Percentiles rank a stretch among this genome's conserved stretches.
Conservation (phyloP, 164 flowering plant species). For the Vitis riparia region DNA sequence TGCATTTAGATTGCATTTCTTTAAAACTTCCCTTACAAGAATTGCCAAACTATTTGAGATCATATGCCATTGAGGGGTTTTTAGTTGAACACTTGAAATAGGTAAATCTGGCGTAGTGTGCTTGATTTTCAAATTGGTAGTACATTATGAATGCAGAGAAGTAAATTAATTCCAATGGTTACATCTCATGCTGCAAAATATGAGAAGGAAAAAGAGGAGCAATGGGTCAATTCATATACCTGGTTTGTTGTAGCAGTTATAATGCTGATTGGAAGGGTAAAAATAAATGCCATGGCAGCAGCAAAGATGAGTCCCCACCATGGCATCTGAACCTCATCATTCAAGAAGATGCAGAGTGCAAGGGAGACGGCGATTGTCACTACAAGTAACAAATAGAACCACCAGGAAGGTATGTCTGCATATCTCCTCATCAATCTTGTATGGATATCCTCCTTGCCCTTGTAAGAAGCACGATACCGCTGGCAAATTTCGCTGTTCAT, state of each 20-base stretch:
- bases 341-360: constrained; percentile 37
- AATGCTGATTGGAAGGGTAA: constrained; percentile 61
- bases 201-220: not conserved
- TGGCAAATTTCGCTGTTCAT: constrained; percentile 42
- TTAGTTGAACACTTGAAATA: no score
- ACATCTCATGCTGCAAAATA: not conserved
- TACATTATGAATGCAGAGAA: not conserved
- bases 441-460: constrained; percentile 48
- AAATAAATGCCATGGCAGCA: constrained; percentile 38
- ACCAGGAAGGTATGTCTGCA: constrained; percentile 57
- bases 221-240: constrained; percentile 18
- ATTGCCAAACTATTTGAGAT: no score
- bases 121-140: not conserved
- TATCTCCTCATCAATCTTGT: constrained; percentile 49
- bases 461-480: constrained; percentile 41
- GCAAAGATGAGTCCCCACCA: constrained; percentile 66
- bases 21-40: no score
- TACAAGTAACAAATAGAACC: constrained; percentile 43
- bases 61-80: no score
- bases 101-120: no score
- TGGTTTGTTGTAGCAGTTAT: constrained; percentile 61
- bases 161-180: not conserved
- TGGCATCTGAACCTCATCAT: constrained; percentile 55
- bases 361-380: constrained; percentile 36
- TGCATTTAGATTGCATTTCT: no score